Conservation (phyloP, 768 basidiomycete species). For the Solioccasus polychromus region DNA sequence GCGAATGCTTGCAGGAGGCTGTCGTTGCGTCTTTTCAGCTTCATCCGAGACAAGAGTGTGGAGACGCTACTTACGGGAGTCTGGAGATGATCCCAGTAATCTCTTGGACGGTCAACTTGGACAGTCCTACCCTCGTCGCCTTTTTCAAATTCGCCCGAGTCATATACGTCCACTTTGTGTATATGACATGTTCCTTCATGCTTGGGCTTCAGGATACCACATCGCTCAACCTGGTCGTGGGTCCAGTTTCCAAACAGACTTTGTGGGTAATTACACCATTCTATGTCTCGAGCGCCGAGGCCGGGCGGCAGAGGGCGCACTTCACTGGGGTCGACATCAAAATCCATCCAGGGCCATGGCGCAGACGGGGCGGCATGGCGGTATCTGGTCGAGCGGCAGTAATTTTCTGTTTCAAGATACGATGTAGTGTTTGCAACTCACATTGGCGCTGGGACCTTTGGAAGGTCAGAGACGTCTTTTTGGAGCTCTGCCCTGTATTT, state of each 20-base stretch:
- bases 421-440: slow-evolving; percentile 8
- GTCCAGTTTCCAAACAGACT: slow-evolving; percentile 37
- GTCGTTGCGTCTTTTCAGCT: background rate
- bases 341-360: slow-evolving; percentile 43
- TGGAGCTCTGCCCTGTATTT: slow-evolving; percentile 8
- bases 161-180: slow-evolving; percentile 24
- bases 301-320: slow-evolving; percentile 17
- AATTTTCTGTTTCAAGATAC: background rate
- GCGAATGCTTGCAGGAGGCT: slow-evolving; percentile 38
- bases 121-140: background rate
- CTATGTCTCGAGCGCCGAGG: slow-evolving; percentile 1
- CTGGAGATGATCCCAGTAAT: slow-evolving; percentile 32
- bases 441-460: slow-evolving; percentile 27
- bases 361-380: slow-evolving; percentile 41
- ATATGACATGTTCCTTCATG: slow-evolving; percentile 13
- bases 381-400: slow-evolving; percentile 20
- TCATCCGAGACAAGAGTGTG: background rate
- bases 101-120: slow-evolving; percentile 14
- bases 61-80: slow-evolving; percentile 30
- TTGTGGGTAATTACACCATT: slow-evolving; percentile 31
- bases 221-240: slow-evolving; percentile 29
- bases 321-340: slow-evolving; percentile 27
- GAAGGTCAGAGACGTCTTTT: slow-evolving; percentile 11
- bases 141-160: slow-evolving; percentile 17
- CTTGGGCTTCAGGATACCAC: slow-evolving; percentile 21